Evolutionary conservation across 2,329 filamentous ascomycete genomes (phyloP), one percentile per base, ranked within the genome.

Genomic region (Ascocoryne sarcoides): DNA sequence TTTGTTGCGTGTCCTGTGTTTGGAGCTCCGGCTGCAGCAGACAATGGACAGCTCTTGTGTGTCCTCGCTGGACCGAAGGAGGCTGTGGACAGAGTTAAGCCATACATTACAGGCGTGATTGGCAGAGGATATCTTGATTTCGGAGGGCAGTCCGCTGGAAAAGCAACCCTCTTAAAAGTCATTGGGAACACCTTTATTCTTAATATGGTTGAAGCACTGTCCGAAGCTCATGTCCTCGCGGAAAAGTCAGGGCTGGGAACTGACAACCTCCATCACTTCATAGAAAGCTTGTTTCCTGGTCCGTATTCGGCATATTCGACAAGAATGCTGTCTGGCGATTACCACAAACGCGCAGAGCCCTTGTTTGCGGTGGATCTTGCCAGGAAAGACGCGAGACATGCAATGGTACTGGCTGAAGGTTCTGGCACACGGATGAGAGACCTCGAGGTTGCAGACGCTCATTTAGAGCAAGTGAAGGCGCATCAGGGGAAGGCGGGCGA

Each of bases 161-260:
- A 77, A 39, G 73, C 78, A 2, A 73, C 77, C 33, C 68, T 94
- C 35, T 92, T 95, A 64, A 69, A 70, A 53, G 65, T 95, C 15
- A 72, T 94, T 8, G 88, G 89, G 42, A 95, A 95, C 62, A 85
- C 83, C 0, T 89, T 95, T 59, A 73, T 95, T 52, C 60, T 93
- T 30, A 84, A 84, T 65, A 85, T 69, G 55, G 65, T 69, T 58
- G 82, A 88, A 56, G 73, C 84, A 37, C 66, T 95, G 3, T 78
- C 84, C 1, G 86, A 94, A 65, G 83, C 80, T 4, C 75, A 90
- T 56, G 76, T 82, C 1, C 64, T 88, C 4, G 86, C 86, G 4
- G 87, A 95, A 62, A 90, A 89, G 62, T 72, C 75, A 0, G 87
- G 87, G 0, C 65, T 95, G 2, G 86, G 85, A 2, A 71, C 70